Percentiles rank a stretch among this genome's conserved stretches.
Evolutionary conservation across 2,329 filamentous ascomycete genomes (phyloP).

Genomic region (Talaromyces sp.): DNA sequence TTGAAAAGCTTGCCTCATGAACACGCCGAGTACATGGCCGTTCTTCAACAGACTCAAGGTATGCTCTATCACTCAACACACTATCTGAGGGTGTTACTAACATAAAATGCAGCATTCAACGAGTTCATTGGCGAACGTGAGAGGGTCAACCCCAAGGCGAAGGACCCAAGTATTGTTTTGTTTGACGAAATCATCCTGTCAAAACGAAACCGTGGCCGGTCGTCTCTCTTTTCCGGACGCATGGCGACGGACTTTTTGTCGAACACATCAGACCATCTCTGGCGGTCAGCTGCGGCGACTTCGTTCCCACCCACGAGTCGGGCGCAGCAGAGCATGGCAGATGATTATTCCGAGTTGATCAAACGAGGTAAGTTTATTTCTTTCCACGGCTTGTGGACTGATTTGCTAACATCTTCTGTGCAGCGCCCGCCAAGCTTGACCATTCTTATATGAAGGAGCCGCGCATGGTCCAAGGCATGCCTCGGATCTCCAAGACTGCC

Average conservation of each 20-base stretch:
- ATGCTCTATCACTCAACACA: constrained; percentile 11
- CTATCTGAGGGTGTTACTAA: not conserved
- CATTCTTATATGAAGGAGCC: constrained; percentile 86
- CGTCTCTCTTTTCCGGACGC: constrained; percentile 50
- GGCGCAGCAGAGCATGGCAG: constrained; percentile 34
- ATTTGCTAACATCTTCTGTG: not conserved
- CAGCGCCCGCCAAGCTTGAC: constrained; percentile 72
- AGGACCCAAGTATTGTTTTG: constrained; percentile 53
- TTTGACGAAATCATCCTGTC: constrained; percentile 62
- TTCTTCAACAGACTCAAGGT: constrained; percentile 61
- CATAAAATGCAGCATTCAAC: constrained; percentile 46
- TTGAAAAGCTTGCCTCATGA: constrained; percentile 59
- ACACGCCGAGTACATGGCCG: constrained; percentile 58
- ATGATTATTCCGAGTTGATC: constrained; percentile 49
- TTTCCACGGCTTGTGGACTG: not conserved
- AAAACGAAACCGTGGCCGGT: constrained; percentile 57
- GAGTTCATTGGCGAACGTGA: constrained; percentile 63
- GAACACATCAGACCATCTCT: constrained; percentile 59
- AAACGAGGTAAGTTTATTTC: constrained; percentile 40
- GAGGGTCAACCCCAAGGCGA: constrained; percentile 43
- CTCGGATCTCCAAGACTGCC: constrained; percentile 48
- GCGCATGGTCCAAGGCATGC: constrained; percentile 82
- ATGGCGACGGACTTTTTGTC: constrained; percentile 53
- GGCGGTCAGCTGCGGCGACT: constrained; percentile 56
- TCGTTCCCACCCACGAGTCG: constrained; percentile 51